Evolutionary conservation across 225 moss, liverwort and hornwort species (phyloP).

Genomic region (Anthoceros angustus): DNA sequence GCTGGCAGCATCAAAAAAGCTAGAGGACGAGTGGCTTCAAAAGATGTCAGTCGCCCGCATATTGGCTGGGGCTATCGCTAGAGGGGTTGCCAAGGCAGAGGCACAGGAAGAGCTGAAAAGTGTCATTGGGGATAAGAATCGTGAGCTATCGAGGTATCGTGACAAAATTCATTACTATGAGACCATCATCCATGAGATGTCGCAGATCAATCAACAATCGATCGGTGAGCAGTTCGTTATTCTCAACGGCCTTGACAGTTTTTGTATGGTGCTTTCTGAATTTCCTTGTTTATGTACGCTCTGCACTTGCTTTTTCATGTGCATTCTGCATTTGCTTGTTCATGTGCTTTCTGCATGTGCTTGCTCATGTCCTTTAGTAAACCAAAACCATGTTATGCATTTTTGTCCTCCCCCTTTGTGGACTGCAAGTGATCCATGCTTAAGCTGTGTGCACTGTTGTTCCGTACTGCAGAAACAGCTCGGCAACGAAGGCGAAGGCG

Average conservation of each 20-base stretch:
- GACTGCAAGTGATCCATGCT: too few species aligned
- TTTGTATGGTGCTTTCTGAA: not conserved
- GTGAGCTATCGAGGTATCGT: constrained; percentile 69
- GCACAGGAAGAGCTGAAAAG: constrained; percentile 57
- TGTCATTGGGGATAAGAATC: constrained; percentile 65
- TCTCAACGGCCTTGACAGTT: not conserved
- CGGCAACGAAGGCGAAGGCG: constrained; percentile 47
- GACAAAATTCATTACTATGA: constrained; percentile 93
- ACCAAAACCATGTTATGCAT: too few species aligned
- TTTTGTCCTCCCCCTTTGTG: too few species aligned
- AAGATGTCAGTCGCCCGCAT: constrained; percentile 53
- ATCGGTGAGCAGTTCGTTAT: constrained; percentile 35
- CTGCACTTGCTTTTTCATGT: too few species aligned
- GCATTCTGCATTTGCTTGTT: too few species aligned
- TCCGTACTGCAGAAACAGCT: constrained; percentile 50
- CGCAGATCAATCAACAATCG: constrained; percentile 85
- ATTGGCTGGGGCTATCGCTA: constrained; percentile 66
- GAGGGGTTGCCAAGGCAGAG: constrained; percentile 75
- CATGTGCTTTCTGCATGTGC: too few species aligned
- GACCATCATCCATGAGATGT: constrained; percentile 91
- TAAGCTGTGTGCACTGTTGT: not conserved
- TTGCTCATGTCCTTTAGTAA: too few species aligned
- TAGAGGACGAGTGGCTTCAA: constrained; percentile 18
- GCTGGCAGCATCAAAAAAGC: not conserved
- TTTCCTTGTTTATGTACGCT: not conserved